These are phyloP conservation scores for Posidonia australis DNA, from an alignment of 106 monocot genomes.

Conservation along the genomic window DNA sequence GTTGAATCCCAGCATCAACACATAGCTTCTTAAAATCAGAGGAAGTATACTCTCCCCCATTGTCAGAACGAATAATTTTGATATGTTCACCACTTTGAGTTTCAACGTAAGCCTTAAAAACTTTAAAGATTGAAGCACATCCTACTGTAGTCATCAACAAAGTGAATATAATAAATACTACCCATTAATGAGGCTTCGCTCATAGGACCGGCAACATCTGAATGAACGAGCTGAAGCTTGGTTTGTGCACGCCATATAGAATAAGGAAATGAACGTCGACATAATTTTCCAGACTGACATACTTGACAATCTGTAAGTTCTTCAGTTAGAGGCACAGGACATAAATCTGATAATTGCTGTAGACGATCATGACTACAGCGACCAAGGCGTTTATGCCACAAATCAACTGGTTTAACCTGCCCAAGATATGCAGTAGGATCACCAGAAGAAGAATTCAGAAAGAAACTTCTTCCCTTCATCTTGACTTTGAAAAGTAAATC, in stretches of 20 bases:
- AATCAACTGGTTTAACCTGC: too few species aligned
- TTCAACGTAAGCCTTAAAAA: neutral
- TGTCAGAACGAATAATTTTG: neutral
- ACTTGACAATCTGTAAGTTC: too few species aligned
- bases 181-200: neutral
- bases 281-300: too few species aligned
- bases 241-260: neutral
- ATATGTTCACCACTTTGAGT: neutral
- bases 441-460: too few species aligned
- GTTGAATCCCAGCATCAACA: neutral
- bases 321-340: too few species aligned
- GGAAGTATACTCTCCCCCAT: conserved; percentile 3
- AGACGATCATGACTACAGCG: too few species aligned
- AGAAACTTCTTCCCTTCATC: too few species aligned
- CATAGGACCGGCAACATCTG: neutral
- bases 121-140: neutral
- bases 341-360: too few species aligned
- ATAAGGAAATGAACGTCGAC: too few species aligned
- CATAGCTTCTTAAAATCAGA: neutral
- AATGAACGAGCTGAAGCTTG: neutral
- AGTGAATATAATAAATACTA: neutral
- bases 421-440: too few species aligned
- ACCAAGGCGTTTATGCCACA: too few species aligned
- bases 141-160: neutral
- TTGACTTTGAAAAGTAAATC: too few species aligned